Conservation (phyloP, 164 flowering plant species). For the Houttuynia cordata region DNA sequence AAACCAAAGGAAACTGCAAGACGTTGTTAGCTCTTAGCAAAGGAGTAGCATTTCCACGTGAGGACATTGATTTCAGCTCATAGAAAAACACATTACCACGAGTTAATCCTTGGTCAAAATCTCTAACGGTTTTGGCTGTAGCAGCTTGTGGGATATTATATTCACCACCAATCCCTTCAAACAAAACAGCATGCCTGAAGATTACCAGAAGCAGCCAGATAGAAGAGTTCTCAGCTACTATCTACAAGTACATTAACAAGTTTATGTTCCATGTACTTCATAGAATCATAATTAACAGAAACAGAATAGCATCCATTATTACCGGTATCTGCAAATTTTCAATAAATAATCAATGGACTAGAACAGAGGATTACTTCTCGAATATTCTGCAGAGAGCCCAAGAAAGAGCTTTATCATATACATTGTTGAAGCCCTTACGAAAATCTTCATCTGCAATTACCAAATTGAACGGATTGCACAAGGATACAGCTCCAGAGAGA, state of each 20-base stretch:
- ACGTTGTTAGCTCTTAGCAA: neutral
- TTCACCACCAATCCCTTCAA: slow-evolving; percentile 75
- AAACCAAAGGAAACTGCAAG: slow-evolving; percentile 88
- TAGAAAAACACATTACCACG: slow-evolving; percentile 33
- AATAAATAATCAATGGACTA: neutral
- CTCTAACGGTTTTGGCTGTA: slow-evolving; percentile 66
- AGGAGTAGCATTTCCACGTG: slow-evolving; percentile 3
- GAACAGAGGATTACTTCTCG: slow-evolving; percentile 36
- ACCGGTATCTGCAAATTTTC: neutral
- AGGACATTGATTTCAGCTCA: neutral
- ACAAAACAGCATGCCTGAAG: slow-evolving; percentile 64
- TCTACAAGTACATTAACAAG: too few relatives aligned
- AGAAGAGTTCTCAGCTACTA: neutral
- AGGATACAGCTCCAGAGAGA: slow-evolving; percentile 82
- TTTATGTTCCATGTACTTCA: too few relatives aligned
- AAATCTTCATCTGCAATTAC: slow-evolving; percentile 83
- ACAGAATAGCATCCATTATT: too few relatives aligned
- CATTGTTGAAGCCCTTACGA: slow-evolving; percentile 71
- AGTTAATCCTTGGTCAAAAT: slow-evolving; percentile 80
- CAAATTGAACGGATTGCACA: slow-evolving; percentile 94
- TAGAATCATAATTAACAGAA: too few relatives aligned
- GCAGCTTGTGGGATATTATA: slow-evolving; percentile 59
- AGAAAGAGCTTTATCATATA: slow-evolving; percentile 83
- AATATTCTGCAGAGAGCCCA: slow-evolving; percentile 55
- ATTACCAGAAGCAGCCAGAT: slow-evolving; percentile 3